Base-by-base conservation (phyloP, 2,329 filamentous ascomycete genomes). In the Elsinoe arachidis region DNA sequence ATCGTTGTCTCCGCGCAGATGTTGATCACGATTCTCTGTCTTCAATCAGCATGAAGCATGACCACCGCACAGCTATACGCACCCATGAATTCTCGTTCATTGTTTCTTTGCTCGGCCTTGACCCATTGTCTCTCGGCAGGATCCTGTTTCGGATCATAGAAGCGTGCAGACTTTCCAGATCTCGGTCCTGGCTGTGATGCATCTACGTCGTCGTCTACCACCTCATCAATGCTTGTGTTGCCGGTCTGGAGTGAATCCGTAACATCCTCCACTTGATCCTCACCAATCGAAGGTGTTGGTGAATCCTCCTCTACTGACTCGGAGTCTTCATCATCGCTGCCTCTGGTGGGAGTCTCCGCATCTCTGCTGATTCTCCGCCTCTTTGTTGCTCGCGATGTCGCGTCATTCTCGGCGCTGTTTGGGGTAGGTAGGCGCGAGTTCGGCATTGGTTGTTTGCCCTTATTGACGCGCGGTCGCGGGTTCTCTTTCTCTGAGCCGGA, bases 81-180 rank as follows among this genome's bases (percentile, higher is more conserved):
- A 82, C 82, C 81, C 61, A 86, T 68, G 73, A 87, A 72, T 43
- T 82, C 75, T 52, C 78, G 74, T 23, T 78, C 76, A n/a, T 95
- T 76, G 43, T 85, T 82, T 61, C 91, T 81, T 59, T 90, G 78
- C 9, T 78, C 80, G 58, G 82, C 82, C 59, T 90, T 86, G 34
- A 95, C 74, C 55, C 77, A 74, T 21, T 91, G 80, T 39, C 90
- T 83, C 70, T 90, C 81, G 43, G 86, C 81, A 11, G 86, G 76
- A 58, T 89, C 79, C 68, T 96, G 92, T 60, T 95, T 85, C 0
- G 90, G 91, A 66, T 96, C 87, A 70, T 91, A 95, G 62, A 73
- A 81, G 57, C 73, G 61, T 21, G 60, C 69, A 61, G 66, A 68
- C 26, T 61, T 62, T 14, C 33, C 19, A 23, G 17, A 38, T 3